These are phyloP conservation scores for Rhazya stricta DNA, from an alignment of 257 asterid species.

Conservation along the genomic window DNA sequence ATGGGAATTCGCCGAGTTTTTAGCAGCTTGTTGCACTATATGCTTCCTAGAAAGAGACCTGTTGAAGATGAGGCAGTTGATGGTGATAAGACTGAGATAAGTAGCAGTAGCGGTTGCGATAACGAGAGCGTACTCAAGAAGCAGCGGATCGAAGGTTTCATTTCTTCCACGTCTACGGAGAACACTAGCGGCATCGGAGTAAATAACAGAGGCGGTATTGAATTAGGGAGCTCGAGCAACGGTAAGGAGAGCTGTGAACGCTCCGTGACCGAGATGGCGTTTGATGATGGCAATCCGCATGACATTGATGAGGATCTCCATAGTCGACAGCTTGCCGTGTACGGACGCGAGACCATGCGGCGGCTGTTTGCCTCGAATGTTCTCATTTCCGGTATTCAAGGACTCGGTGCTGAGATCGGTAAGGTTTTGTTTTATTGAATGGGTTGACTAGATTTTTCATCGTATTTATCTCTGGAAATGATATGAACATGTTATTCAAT, in stretches of 20 bases:
- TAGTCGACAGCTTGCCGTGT: conserved; percentile 93
- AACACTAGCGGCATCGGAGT: conserved; percentile 22
- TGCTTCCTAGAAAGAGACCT: conserved; percentile 97
- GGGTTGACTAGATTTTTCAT: background rate
- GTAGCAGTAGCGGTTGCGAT: conserved; percentile 29
- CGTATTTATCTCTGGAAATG: background rate
- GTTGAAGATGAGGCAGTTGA: conserved; percentile 85
- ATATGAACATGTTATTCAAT: background rate
- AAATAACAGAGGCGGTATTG: conserved; percentile 22
- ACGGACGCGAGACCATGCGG: conserved; percentile 94
- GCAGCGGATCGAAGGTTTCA: conserved; percentile 36
- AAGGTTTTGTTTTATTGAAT: conserved; percentile 2
- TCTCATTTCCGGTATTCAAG: conserved; percentile 86
- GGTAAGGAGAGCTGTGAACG: conserved; percentile 39
- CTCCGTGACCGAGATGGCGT: conserved; percentile 71
- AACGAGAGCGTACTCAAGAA: conserved; percentile 45
- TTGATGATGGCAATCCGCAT: conserved; percentile 62
- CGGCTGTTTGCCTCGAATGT: conserved; percentile 82
- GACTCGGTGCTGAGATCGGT: conserved; percentile 94
- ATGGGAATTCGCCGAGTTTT: conserved; percentile 52
- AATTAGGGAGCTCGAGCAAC: conserved; percentile 28
- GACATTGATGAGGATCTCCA: conserved; percentile 98
- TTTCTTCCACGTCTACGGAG: conserved; percentile 31
- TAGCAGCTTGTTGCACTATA: conserved; percentile 77
- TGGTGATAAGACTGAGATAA: conserved; percentile 19